A percentile compares a stretch with the other conserved stretches of the same genome.
phyloP scores from a whole-genome alignment of 352 stramenopile genomes.

The Paralagenidium karlingii region DNA sequence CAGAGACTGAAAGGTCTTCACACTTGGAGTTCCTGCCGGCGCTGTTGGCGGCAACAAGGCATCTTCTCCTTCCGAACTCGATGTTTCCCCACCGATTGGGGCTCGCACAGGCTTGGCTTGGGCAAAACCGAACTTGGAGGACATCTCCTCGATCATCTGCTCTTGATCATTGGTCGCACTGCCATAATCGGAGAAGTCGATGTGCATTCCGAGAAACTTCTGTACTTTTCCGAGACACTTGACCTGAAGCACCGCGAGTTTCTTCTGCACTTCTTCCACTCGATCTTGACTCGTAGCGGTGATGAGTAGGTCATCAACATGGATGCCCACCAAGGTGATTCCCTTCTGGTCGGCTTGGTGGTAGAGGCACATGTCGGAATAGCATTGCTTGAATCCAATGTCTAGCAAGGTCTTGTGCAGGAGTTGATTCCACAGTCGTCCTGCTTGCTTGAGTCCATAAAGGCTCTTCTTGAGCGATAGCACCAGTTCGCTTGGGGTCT shows the following conservation, averaged over 20 bases:
- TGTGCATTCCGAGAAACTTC: neutral
- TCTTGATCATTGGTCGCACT: neutral
- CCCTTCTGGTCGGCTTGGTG: neutral
- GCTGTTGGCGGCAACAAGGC: slow-evolving; percentile 2
- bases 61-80: slow-evolving; percentile 1
- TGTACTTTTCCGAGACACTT: neutral
- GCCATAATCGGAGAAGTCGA: neutral
- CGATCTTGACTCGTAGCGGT: neutral
- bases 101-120: neutral
- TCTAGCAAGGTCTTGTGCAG: neutral
- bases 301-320: neutral
- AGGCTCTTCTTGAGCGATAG: slow-evolving; percentile 2
- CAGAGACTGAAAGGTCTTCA: slow-evolving; percentile 18
- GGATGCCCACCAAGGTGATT: neutral
- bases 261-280: neutral
- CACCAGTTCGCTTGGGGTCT: neutral
- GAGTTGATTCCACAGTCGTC: slow-evolving; percentile 3
- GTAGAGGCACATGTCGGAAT: neutral
- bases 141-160: neutral
- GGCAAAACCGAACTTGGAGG: neutral
- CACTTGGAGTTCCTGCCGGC: neutral
- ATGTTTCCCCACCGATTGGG: neutral
- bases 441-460: slow-evolving; percentile 5
- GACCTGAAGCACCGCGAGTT: neutral
- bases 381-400: neutral